phyloP scores from a whole-genome alignment of 371 early-diverging fungal genomes.

The Catenaria anguillulae region DNA sequence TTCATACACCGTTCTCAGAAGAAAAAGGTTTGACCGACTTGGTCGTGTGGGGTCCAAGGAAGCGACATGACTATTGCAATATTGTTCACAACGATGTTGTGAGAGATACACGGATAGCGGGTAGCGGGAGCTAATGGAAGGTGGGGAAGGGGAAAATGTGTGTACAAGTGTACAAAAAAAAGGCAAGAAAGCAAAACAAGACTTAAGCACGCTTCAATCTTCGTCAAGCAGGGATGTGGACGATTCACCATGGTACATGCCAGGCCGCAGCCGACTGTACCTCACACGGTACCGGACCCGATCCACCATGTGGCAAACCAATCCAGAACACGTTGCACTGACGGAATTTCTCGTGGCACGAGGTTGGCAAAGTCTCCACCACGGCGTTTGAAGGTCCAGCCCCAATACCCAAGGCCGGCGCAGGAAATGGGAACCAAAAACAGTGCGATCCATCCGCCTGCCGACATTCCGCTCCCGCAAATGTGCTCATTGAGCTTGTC shows the following conservation, averaged over 20 bases:
- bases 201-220: too few species aligned
- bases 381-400: neutral
- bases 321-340: neutral
- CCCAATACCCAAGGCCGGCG: neutral
- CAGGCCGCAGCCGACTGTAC: neutral
- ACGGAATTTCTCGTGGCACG: neutral
- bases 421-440: neutral
- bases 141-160: too few species aligned
- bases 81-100: too few species aligned
- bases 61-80: too few species aligned
- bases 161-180: too few species aligned
- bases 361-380: neutral
- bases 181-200: too few species aligned
- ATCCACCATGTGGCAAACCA: neutral
- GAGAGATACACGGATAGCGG: too few species aligned
- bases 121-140: too few species aligned
- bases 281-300: neutral
- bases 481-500: constrained; percentile 39
- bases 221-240: neutral
- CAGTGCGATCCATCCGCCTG: neutral
- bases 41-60: too few species aligned
- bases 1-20: too few species aligned
- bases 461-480: constrained; percentile 19
- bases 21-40: too few species aligned
- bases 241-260: neutral